Evolutionary conservation across 2,329 filamentous ascomycete species (phyloP), one percentile per base, ranked within the genome.

Genomic region (Mollisia scopiformis): DNA sequence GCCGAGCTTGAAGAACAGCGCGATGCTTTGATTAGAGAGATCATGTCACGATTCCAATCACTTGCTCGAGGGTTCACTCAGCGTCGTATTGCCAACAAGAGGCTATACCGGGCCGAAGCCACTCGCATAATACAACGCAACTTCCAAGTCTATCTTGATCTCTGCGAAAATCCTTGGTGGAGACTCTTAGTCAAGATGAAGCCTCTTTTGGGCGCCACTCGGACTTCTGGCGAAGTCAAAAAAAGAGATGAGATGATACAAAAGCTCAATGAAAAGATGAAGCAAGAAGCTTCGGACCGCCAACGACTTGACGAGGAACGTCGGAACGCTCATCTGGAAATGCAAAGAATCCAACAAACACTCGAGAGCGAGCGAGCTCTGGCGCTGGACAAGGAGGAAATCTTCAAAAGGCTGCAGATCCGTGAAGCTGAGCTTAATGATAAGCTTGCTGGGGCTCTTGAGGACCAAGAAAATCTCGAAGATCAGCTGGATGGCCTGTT

Each of bases 81-180:
- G 73, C 85, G 95, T 58, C 88, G 94, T 7, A 88, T 93, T 62
- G 93, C 92, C 10, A 91, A 93, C 80, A 99, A 99, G 75, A 88
- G 93, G 25, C 82, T 99, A 0, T 99, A 99, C 74, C 89, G 96
- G 31, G 91, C 94, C 0, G 95, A 99, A 74, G 95, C 95, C 1
- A 96, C 94, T 0, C 85, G 92, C 16, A 96, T 99, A 65, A 95
- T 99, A 52, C 94, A 98, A 73, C 86, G 88, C 43, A 99, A 99
- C 74, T 95, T 99, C 74, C 88, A 92, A 54, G 89, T 95, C 2
- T 99, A 99, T 70, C 84, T 96, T 5, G 87, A 96, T 61, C 86
- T 99, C 23, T 93, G 91, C 70, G 86, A 92, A 47, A 97, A 93
- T 71, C 95, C 95, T 1, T 99, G 96, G 96, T 99, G 96, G 96